These are phyloP conservation scores for Arachnopeziza araneosa DNA, from an alignment of 2,329 filamentous ascomycete genomes.

Conservation along the genomic window DNA sequence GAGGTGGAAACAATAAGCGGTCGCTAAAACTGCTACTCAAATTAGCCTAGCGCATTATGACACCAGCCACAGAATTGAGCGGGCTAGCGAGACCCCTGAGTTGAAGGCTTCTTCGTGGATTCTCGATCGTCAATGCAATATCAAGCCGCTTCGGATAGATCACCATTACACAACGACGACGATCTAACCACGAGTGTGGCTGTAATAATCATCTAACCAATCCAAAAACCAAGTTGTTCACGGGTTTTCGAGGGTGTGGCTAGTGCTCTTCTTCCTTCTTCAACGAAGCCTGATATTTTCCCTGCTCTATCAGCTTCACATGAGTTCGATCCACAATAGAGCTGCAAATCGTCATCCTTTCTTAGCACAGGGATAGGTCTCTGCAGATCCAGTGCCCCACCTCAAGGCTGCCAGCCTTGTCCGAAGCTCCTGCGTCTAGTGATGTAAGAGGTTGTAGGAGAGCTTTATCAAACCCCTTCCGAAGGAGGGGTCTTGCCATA, in stretches of 20 bases:
- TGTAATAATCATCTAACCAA: background rate
- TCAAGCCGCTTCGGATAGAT: background rate
- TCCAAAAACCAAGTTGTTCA: background rate
- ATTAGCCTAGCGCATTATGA: background rate
- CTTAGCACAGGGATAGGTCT: background rate
- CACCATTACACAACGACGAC: background rate
- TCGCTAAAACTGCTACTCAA: background rate
- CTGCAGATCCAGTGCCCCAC: background rate
- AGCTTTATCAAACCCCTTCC: background rate
- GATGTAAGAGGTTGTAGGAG: background rate
- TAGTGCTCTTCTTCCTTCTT: background rate
- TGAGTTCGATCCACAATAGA: background rate
- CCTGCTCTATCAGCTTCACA: constrained; percentile 6
- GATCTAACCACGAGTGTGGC: background rate
- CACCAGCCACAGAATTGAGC: background rate
- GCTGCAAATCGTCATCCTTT: background rate
- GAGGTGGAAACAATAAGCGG: background rate
- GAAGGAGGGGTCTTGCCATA: background rate
- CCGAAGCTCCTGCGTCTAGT: background rate
- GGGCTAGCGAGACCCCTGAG: background rate
- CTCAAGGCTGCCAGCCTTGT: background rate
- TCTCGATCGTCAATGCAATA: background rate
- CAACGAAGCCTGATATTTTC: constrained; percentile 15
- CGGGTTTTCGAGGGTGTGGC: background rate
- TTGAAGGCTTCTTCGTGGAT: background rate